Percentiles rank a stretch among this genome's conserved stretches.
Evolutionary conservation across 2,329 filamentous ascomycete species (phyloP).

Genomic region (Phialophora chinensis): DNA sequence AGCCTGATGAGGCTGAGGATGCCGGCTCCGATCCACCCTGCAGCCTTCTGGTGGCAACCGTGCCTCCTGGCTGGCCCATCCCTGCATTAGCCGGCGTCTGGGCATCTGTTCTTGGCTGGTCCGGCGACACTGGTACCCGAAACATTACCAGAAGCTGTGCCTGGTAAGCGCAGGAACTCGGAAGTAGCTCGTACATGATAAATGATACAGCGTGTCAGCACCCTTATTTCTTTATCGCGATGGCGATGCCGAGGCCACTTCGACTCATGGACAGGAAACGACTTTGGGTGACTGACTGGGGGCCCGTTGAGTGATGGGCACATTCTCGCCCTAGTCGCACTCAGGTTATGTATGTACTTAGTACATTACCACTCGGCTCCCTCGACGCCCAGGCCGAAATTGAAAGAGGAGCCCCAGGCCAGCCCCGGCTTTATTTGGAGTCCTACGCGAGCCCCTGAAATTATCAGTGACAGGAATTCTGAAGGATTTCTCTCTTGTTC

Average conservation of each 20-base stretch:
- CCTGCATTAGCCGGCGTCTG: conserved; percentile 15
- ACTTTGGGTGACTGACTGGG: not conserved
- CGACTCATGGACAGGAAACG: not conserved
- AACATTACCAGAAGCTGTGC: not conserved
- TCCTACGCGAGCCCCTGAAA: not conserved
- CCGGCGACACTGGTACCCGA: not conserved
- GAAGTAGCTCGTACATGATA: too few species aligned
- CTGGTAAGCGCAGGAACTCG: not conserved
- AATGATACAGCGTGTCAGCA: too few species aligned
- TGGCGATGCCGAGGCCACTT: not conserved
- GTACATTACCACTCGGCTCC: not conserved
- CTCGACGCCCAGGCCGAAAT: not conserved
- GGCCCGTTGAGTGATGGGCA: not conserved
- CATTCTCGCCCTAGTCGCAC: too few species aligned
- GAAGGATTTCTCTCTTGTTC: not conserved
- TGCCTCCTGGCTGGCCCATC: conserved; percentile 5
- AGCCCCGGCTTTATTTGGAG: not conserved
- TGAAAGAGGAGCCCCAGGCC: not conserved
- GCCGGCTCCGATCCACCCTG: not conserved
- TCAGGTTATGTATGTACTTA: too few species aligned
- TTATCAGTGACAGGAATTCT: not conserved
- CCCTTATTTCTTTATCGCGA: not conserved
- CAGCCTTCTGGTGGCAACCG: not conserved
- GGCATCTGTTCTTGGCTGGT: not conserved
- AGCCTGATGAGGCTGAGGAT: conserved; percentile 21